Evolutionary conservation across 2,329 filamentous ascomycete genomes (phyloP).

Genomic region (Aspergillaceae sp.): DNA sequence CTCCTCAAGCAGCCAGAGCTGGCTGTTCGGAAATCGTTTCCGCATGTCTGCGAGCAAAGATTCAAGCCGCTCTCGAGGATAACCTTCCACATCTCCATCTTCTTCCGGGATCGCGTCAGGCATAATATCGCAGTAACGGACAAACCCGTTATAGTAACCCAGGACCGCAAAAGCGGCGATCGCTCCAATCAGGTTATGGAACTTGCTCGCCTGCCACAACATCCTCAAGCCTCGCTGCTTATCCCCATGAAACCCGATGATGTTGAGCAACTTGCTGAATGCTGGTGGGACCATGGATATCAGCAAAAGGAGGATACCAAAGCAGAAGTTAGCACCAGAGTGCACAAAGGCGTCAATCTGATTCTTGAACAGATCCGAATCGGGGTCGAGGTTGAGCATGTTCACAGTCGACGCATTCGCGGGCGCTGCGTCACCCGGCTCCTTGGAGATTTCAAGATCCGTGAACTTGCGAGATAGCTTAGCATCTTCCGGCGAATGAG

Average conservation of each 20-base stretch:
- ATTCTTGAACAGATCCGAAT: conserved; percentile 59
- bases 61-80: conserved; percentile 61
- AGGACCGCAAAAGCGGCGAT: conserved; percentile 74
- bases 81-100: conserved; percentile 56
- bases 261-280: conserved; percentile 74
- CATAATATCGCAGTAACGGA: conserved; percentile 82
- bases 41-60: conserved; percentile 66
- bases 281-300: conserved; percentile 90
- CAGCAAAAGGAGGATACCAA: conserved; percentile 73
- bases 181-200: conserved; percentile 84
- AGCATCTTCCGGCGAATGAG: conserved; percentile 7
- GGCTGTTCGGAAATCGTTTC: conserved; percentile 66
- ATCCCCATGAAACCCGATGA: conserved; percentile 87
- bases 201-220: conserved; percentile 83
- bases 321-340: conserved; percentile 81
- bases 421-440: conserved; percentile 9
- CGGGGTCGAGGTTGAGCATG: conserved; percentile 42
- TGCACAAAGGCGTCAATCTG: conserved; percentile 82
- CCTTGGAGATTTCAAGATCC: conserved; percentile 14
- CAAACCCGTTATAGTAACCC: conserved; percentile 78
- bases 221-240: conserved; percentile 71
- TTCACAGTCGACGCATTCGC: conserved; percentile 15
- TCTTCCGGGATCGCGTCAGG: conserved; percentile 40
- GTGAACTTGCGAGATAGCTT: conserved; percentile 16
- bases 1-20: conserved; percentile 83